Evolutionary conservation across 2,329 filamentous ascomycete species (phyloP).

Genomic region (Fusarium sp.): DNA sequence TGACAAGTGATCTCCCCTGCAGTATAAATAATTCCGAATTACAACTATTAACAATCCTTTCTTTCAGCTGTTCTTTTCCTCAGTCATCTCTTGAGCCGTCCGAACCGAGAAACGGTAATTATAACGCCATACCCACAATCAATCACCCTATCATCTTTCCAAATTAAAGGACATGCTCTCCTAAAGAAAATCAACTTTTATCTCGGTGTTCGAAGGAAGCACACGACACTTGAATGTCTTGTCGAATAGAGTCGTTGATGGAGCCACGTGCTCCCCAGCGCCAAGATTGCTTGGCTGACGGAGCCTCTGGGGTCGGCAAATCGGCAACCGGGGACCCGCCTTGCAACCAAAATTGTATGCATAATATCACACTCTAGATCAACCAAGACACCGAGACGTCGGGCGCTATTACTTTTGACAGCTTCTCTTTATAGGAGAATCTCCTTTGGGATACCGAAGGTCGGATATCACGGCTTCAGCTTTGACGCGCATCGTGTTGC

Average conservation of each 20-base stretch:
- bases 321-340: conserved; percentile 32
- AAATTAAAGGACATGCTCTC: conserved; percentile 13
- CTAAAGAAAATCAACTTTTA: not conserved
- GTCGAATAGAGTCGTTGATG: conserved; percentile 29
- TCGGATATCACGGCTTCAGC: conserved; percentile 41
- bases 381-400: conserved; percentile 34
- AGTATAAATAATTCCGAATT: conserved; percentile 21
- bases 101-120: conserved; percentile 25
- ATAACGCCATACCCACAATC: not conserved
- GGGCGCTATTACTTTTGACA: conserved; percentile 24
- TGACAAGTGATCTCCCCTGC: not conserved
- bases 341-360: not conserved
- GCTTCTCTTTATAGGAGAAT: not conserved
- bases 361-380: not conserved
- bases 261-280: conserved; percentile 38
- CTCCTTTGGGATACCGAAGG: conserved; percentile 40
- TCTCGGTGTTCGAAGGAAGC: conserved; percentile 35
- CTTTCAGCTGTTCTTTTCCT: not conserved
- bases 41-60: not conserved
- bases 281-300: conserved; percentile 41
- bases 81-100: conserved; percentile 13
- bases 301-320: conserved; percentile 29
- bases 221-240: conserved; percentile 29
- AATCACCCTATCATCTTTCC: conserved; percentile 5
- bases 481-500: conserved; percentile 8